A percentile compares a stretch with the other conserved stretches of the same genome.
phyloP scores from a whole-genome alignment of 2,329 filamentous ascomycete genomes.

The Fusarium musae region DNA sequence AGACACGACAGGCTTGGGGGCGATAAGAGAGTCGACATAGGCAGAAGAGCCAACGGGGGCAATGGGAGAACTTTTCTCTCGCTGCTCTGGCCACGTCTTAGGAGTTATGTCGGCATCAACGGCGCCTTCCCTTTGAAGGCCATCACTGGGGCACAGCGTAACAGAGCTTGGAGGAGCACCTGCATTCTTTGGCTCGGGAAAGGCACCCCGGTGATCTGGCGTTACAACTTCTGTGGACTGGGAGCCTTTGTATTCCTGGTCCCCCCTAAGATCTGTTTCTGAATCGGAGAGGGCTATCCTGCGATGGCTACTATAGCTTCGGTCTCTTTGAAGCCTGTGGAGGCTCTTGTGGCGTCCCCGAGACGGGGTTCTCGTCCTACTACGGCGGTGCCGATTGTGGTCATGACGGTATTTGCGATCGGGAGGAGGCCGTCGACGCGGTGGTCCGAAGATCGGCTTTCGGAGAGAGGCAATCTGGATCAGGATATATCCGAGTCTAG shows the following conservation, averaged over 20 bases:
- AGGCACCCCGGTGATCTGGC: neutral
- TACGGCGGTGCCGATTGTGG: neutral
- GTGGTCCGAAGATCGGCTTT: neutral
- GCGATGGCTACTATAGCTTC: neutral
- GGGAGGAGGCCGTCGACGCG: neutral
- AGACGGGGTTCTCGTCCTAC: neutral
- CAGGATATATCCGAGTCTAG: neutral
- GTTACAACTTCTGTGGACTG: neutral
- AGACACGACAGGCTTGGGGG: no score
- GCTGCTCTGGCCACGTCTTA: neutral
- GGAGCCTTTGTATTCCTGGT: neutral
- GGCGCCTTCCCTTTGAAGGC: neutral
- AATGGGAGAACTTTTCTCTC: neutral
- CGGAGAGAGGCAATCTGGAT: neutral
- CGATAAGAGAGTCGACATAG: no score
- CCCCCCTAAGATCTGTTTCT: neutral
- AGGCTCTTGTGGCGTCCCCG: neutral
- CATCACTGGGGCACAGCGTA: neutral
- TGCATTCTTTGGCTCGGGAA: neutral
- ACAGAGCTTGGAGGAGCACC: neutral
- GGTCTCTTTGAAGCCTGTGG: neutral
- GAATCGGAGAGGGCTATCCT: neutral
- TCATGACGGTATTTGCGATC: neutral
- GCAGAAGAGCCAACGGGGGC: neutral
- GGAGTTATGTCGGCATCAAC: neutral